phyloP scores from a whole-genome alignment of 1,284 basidiomycete species.

The Cutaneotrichosporon sp. region DNA sequence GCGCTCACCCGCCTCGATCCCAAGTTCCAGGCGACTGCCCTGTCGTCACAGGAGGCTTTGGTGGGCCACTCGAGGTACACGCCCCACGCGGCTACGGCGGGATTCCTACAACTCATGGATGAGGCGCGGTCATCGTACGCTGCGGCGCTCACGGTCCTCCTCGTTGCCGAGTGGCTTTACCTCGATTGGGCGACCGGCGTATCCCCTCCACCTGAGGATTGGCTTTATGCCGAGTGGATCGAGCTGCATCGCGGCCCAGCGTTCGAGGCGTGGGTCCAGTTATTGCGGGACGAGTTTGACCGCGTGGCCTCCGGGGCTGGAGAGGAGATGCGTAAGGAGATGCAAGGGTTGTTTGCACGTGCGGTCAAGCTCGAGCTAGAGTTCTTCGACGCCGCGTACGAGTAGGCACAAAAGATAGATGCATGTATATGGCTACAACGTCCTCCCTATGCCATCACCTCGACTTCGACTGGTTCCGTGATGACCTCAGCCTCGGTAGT shows the following conservation, averaged over 20 bases:
- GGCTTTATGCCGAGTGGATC: slow-evolving; percentile 27
- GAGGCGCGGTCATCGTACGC: slow-evolving; percentile 15
- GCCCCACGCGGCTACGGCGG: slow-evolving; percentile 10
- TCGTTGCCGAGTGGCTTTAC: slow-evolving; percentile 30
- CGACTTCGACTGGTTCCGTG: not conserved
- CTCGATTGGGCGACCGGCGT: slow-evolving; percentile 24
- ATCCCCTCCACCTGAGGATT: slow-evolving; percentile 7
- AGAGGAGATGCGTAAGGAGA: slow-evolving; percentile 3
- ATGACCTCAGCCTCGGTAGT: not conserved
- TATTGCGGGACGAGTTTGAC: slow-evolving; percentile 20
- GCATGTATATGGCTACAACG: not conserved
- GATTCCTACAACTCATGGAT: slow-evolving; percentile 20
- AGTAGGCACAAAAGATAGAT: not conserved
- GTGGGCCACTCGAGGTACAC: not conserved
- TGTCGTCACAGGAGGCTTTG: not conserved
- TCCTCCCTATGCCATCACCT: not conserved
- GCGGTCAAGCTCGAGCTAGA: slow-evolving; percentile 20
- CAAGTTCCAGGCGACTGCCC: not conserved
- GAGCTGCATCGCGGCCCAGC: slow-evolving; percentile 24
- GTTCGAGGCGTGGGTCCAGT: slow-evolving; percentile 22
- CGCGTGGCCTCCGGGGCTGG: slow-evolving; percentile 14
- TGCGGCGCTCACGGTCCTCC: slow-evolving; percentile 18
- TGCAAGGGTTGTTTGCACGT: slow-evolving; percentile 18
- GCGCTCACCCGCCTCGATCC: slow-evolving; percentile 17
- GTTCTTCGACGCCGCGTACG: slow-evolving; percentile 23